Conservation (phyloP, 352 stramenopile genomes). For the Blastocystis sp. region DNA sequence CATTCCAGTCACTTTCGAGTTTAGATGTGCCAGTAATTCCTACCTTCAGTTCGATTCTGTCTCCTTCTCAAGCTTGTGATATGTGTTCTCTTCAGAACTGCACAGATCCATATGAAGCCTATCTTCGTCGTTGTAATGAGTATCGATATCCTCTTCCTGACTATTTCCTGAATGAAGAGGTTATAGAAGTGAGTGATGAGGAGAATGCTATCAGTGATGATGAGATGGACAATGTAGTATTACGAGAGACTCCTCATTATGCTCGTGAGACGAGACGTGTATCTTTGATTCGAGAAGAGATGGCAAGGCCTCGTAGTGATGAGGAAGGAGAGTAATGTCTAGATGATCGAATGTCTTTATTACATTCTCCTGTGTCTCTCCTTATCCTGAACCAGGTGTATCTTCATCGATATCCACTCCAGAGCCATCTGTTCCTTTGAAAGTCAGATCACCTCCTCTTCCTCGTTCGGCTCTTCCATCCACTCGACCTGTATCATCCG, state of each 20-base stretch:
- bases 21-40: background rate
- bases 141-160: background rate
- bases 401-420: background rate
- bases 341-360: background rate
- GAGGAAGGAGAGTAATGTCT: background rate
- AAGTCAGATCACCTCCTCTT: background rate
- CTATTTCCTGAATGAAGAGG: background rate
- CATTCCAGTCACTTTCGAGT: background rate
- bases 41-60: background rate
- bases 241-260: background rate
- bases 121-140: background rate
- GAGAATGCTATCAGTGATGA: background rate
- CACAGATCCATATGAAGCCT: background rate
- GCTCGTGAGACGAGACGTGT: background rate
- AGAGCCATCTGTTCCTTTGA: background rate
- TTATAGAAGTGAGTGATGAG: background rate
- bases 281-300: slow-evolving; percentile 2
- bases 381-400: background rate
- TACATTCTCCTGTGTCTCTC: background rate
- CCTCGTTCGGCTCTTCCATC: slow-evolving; percentile 16
- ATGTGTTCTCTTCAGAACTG: background rate
- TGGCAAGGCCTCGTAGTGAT: background rate
- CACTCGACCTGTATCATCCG: background rate
- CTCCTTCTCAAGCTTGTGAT: background rate
- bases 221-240: background rate